Conservation (phyloP, 139 green algal genomes). For the Edaphochlamys debaryana region DNA sequence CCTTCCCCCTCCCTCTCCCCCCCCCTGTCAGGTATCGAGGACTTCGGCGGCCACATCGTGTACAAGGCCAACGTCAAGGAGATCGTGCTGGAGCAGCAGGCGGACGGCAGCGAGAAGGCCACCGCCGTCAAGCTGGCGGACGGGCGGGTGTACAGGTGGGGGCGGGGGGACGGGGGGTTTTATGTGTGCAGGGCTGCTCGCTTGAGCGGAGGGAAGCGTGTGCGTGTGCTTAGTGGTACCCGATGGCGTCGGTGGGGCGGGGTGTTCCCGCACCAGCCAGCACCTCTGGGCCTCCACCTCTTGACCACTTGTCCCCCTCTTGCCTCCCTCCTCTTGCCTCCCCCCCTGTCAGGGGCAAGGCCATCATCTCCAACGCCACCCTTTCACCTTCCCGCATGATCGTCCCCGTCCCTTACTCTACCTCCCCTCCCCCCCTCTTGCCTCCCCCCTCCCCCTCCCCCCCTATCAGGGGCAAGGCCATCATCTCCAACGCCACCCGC, state of each 20-base stretch:
- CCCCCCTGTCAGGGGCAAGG: constrained; percentile 66
- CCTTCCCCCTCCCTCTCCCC: too few species aligned
- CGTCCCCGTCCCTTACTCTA: too few species aligned
- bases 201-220: too few species aligned
- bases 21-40: constrained; percentile 74
- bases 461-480: constrained; percentile 67
- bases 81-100: constrained; percentile 78
- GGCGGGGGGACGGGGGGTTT: not conserved
- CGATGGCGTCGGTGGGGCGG: too few species aligned
- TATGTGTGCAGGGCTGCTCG: too few species aligned
- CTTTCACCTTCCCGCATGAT: too few species aligned
- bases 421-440: not conserved
- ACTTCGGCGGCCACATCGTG: constrained; percentile 81
- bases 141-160: constrained; percentile 65
- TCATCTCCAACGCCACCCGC: constrained; percentile 95
- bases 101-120: constrained; percentile 47
- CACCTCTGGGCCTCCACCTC: too few species aligned
- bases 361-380: constrained; percentile 93
- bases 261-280: too few species aligned
- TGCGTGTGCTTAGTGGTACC: too few species aligned
- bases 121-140: constrained; percentile 86
- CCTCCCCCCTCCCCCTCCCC: not conserved
- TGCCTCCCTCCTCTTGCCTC: not conserved
- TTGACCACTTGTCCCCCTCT: not conserved
- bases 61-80: constrained; percentile 94